Evolutionary conservation across 163 green algal species (phyloP).

Genomic region (Chlorella variabilis): DNA sequence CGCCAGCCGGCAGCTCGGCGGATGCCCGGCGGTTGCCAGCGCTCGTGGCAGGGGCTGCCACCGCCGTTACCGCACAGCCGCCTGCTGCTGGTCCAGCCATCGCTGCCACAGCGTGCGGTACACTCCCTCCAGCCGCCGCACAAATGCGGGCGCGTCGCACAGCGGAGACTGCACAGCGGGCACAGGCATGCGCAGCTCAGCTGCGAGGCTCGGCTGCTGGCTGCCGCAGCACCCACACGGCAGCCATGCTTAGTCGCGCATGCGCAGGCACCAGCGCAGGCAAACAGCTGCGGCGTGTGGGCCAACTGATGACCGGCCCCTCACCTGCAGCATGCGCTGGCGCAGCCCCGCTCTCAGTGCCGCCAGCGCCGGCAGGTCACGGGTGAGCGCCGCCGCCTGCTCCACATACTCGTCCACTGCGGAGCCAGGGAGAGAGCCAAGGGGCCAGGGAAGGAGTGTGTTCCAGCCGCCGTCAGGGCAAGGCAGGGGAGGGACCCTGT

Average conservation of each 20-base stretch:
- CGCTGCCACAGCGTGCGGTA: constrained; percentile 63
- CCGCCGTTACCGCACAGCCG: not conserved
- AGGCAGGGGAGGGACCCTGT: too few species aligned
- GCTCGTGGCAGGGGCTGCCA: too few species aligned
- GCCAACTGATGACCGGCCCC: too few species aligned
- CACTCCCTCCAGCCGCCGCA: constrained; percentile 61
- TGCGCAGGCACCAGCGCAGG: too few species aligned
- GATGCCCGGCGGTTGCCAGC: too few species aligned
- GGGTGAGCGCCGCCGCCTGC: constrained; percentile 64
- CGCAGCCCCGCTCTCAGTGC: constrained; percentile 77
- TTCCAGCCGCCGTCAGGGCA: too few species aligned
- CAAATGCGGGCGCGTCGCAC: constrained; percentile 83
- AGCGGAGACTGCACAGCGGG: constrained; percentile 67
- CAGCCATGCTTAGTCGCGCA: too few species aligned
- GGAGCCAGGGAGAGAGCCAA: not conserved
- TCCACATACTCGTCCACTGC: constrained; percentile 84
- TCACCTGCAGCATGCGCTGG: constrained; percentile 72
- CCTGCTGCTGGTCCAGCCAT: constrained; percentile 24
- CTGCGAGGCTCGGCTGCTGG: too few species aligned
- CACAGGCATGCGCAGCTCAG: not conserved
- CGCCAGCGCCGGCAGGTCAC: constrained; percentile 66
- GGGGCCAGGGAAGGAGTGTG: not conserved
- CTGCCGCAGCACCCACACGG: not conserved
- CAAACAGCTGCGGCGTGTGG: too few species aligned
- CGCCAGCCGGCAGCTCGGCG: too few species aligned